A percentile compares a stretch with the other conserved stretches of the same genome.
These are phyloP conservation scores for Cytospora schulzeri DNA, from an alignment of 2,329 filamentous ascomycete species.

Conservation along the genomic window DNA sequence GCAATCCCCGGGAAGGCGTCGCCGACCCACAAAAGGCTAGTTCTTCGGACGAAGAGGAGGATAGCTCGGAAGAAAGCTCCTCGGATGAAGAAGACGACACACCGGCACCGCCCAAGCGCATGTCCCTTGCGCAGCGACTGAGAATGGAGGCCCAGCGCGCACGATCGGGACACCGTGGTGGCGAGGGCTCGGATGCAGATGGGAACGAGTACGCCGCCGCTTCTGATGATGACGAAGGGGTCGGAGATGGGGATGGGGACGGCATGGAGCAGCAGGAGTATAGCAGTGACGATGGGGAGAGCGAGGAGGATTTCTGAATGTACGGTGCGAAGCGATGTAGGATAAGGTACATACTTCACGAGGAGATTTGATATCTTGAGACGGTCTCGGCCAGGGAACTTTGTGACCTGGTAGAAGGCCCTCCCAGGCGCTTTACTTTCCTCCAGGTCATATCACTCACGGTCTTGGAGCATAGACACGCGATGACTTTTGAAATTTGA, in stretches of 20 bases:
- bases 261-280: conserved; percentile 5
- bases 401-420: neutral
- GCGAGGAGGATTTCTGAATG: conserved; percentile 4
- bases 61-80: conserved; percentile 3
- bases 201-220: neutral
- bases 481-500: neutral
- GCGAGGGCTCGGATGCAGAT: conserved; percentile 16
- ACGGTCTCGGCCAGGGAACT: neutral
- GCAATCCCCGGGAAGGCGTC: conserved; percentile 1
- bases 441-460: neutral
- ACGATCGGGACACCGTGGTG: neutral
- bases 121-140: conserved; percentile 24
- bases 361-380: neutral
- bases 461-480: too few species aligned
- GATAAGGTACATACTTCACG: neutral
- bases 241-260: conserved; percentile 1
- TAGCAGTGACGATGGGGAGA: conserved; percentile 9
- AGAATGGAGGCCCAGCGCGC: conserved; percentile 16
- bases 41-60: neutral
- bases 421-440: too few species aligned
- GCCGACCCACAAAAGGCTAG: neutral
- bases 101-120: conserved; percentile 10
- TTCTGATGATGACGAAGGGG: conserved; percentile 14
- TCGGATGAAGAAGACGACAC: conserved; percentile 14
- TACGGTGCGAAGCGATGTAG: neutral